Evolutionary conservation across 331 rosid genomes (phyloP), one percentile per base, ranked within the genome.

Genomic region (Dryas integrifolia): DNA sequence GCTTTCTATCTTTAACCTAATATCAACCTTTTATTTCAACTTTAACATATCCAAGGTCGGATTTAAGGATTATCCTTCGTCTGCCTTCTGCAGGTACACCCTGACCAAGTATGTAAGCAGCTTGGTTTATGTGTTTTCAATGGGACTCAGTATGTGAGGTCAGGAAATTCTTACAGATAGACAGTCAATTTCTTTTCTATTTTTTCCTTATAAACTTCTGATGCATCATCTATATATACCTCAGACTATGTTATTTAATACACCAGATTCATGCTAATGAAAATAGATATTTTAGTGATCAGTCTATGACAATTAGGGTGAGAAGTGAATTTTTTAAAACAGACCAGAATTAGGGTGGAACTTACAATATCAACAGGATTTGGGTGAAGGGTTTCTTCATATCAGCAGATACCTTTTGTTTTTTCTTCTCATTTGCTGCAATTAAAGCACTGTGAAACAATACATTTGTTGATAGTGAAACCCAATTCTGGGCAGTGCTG

Each of bases 21-120:
- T 53, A 9, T 15, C 35, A 55, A 38, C 10, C 15, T 24, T 46
- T 50, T 7, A 6, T 15, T 70, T 13, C 9, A 4, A 21, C 43
- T 44, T 52, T 11, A n/a, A 5, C 18, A 26, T 11, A n/a, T 60
- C 75, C 18, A 38, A 16, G 21, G 38, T 75, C 71, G 30, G n/a
- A 47, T 24, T 45, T 58, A 16, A 72, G 14, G 38, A 73, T 67
- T 48, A 38, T 70, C 47, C 57, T 16, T 81, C 64, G 70, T 71
- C 74, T 90, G 65, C 75, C 21, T 11, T 55, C 55, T 56, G 76
- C 86, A 92, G 98, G 85, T 85, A 18, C 65, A 35, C 13, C 90
- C 96, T 40, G 66, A 24, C 70, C 82, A 77, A 58, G 77, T 90
- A 30, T 92, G 98, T 52, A 73, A 83, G 15, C 87, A 83, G 80